Percentiles rank a stretch among this genome's conserved stretches.
phyloP scores from a whole-genome alignment of 2,329 filamentous ascomycete genomes.

The Pseudopithomyces maydicus region DNA sequence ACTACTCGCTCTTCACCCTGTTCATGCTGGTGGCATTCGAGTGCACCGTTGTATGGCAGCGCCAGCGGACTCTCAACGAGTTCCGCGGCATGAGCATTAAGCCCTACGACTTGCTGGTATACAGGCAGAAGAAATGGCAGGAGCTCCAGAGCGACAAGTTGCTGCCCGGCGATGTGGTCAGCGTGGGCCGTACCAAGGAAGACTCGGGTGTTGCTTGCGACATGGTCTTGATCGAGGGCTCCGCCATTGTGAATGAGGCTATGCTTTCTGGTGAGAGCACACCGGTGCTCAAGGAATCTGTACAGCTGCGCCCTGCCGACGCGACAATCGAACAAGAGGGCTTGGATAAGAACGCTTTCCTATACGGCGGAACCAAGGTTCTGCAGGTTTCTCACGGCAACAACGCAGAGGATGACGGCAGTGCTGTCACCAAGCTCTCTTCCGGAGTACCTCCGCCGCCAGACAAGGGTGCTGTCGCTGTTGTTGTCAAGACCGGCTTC shows the following conservation, averaged over 20 bases:
- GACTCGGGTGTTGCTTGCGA: constrained; percentile 97
- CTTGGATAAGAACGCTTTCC: constrained; percentile 93
- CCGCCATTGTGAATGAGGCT: constrained; percentile 97
- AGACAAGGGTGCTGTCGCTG: constrained; percentile 89
- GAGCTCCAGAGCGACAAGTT: constrained; percentile 90
- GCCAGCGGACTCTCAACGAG: constrained; percentile 91
- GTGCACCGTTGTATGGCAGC: constrained; percentile 98
- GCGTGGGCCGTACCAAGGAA: constrained; percentile 91
- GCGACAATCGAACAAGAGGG: constrained; percentile 84
- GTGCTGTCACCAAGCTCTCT: constrained; percentile 65
- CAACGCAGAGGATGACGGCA: constrained; percentile 68
- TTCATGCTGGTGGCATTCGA: constrained; percentile 98
- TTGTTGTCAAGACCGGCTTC: constrained; percentile 97
- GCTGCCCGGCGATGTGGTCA: constrained; percentile 90
- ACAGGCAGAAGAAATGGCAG: constrained; percentile 83
- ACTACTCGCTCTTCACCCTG: constrained; percentile 97
- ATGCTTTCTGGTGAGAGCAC: constrained; percentile 99
- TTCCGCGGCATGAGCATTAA: constrained; percentile 99
- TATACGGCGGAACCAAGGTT: constrained; percentile 97
- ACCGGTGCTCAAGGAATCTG: constrained; percentile 91
- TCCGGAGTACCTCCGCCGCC: constrained; percentile 84
- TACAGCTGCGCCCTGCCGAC: constrained; percentile 85
- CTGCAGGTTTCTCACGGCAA: constrained; percentile 91
- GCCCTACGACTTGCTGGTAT: constrained; percentile 93
- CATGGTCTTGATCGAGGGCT: constrained; percentile 92